A percentile compares a stretch with the other conserved stretches of the same genome.
Conservation (phyloP, 2,329 filamentous ascomycete genomes). For the Alternaria ethzedia region DNA sequence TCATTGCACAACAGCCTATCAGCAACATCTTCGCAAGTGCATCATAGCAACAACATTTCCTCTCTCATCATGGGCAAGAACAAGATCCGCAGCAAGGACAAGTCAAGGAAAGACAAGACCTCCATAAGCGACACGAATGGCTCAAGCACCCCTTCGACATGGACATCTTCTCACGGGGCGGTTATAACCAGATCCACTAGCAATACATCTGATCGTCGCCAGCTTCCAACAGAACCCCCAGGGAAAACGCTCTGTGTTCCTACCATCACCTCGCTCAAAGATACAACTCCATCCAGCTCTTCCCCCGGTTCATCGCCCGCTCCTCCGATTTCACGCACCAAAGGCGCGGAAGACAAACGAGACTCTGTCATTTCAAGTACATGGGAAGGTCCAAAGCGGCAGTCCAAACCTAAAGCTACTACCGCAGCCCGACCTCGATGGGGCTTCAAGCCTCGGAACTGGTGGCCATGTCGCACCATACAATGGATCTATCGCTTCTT, state of each 20-base stretch:
- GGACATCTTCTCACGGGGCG: not conserved
- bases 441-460: slow-evolving; percentile 1
- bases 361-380: slow-evolving; percentile 20
- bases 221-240: not conserved
- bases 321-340: not conserved
- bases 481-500: slow-evolving; percentile 18
- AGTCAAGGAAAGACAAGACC: not conserved
- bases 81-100: slow-evolving; percentile 6
- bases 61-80: slow-evolving; percentile 26
- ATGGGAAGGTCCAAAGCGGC: not conserved
- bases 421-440: not conserved
- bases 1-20: slow-evolving; percentile 30
- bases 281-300: not conserved
- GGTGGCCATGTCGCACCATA: slow-evolving; percentile 32
- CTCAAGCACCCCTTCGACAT: not conserved
- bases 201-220: not conserved
- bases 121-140: not conserved
- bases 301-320: not conserved
- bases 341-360: slow-evolving; percentile 2
- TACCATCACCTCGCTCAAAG: not conserved
- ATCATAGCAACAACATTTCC: slow-evolving; percentile 32
- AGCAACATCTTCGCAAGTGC: slow-evolving; percentile 28
- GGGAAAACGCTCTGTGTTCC: not conserved
- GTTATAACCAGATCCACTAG: not conserved
- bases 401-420: not conserved